These are phyloP conservation scores for Kwoniella europaea DNA, from an alignment of 768 basidiomycete species.

Conservation along the genomic window DNA sequence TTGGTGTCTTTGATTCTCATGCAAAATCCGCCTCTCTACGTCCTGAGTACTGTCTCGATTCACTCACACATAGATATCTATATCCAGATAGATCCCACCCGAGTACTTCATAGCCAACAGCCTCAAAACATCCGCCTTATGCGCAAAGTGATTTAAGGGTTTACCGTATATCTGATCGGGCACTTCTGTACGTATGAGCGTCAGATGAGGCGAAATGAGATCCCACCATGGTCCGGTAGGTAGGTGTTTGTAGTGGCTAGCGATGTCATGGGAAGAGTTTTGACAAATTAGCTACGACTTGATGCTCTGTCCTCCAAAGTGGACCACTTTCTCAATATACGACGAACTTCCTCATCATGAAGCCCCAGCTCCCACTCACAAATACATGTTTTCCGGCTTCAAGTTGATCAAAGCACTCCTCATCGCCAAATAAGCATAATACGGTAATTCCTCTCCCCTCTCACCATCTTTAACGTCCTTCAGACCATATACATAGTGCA, in stretches of 20 bases:
- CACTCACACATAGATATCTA: slow-evolving; percentile 56
- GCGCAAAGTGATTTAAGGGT: slow-evolving; percentile 54
- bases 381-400: slow-evolving; percentile 55
- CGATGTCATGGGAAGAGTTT: background rate
- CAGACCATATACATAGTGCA: slow-evolving; percentile 59
- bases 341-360: too few species aligned
- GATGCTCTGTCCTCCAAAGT: too few species aligned
- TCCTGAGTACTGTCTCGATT: too few species aligned
- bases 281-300: background rate
- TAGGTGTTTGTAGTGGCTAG: slow-evolving; percentile 56
- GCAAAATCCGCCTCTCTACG: too few species aligned
- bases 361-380: slow-evolving; percentile 43
- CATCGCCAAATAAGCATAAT: slow-evolving; percentile 59
- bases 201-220: slow-evolving; percentile 50
- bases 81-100: slow-evolving; percentile 57
- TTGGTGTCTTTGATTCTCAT: background rate
- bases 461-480: slow-evolving; percentile 43
- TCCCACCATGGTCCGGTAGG: slow-evolving; percentile 59
- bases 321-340: too few species aligned
- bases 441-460: slow-evolving; percentile 55
- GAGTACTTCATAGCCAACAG: slow-evolving; percentile 52
- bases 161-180: slow-evolving; percentile 50
- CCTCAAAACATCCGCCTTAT: slow-evolving; percentile 55
- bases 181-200: slow-evolving; percentile 51
- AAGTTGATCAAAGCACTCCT: slow-evolving; percentile 57